Conservation (phyloP, 805 yeast species). For the Spathaspora girioi region DNA sequence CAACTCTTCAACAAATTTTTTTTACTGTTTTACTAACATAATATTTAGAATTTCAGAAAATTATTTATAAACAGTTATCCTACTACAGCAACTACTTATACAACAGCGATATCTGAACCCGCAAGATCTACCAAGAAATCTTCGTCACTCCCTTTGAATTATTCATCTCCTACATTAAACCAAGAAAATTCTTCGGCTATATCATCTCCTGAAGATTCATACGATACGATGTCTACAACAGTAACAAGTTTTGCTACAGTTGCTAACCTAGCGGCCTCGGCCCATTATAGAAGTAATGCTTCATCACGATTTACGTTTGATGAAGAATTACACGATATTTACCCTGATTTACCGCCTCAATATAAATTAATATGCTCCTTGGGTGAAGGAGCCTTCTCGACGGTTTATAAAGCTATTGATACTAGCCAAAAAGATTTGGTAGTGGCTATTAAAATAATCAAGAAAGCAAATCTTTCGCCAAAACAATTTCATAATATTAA, state of each 20-base stretch:
- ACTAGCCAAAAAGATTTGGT: conserved; percentile 14
- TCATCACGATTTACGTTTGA: background rate
- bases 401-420: conserved; percentile 72
- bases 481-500: conserved; percentile 55
- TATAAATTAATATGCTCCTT: conserved; percentile 33
- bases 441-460: conserved; percentile 76
- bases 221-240: background rate
- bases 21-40: conserved; percentile 1
- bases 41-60: conserved; percentile 6
- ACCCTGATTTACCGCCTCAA: conserved; percentile 25
- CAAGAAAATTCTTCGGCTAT: background rate
- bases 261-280: background rate
- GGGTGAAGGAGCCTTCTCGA: conserved; percentile 90
- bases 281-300: background rate
- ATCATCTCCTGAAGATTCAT: background rate
- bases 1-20: background rate
- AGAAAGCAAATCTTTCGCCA: conserved; percentile 50
- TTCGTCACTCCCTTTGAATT: background rate
- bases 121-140: conserved; percentile 1
- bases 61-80: conserved; percentile 3
- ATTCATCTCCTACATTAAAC: background rate
- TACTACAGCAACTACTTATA: conserved; percentile 6
- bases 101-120: conserved; percentile 6
- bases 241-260: background rate
- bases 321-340: conserved; percentile 8